Evolutionary conservation across 805 yeast species (phyloP).

Genomic region (Lipomyces sp.): DNA sequence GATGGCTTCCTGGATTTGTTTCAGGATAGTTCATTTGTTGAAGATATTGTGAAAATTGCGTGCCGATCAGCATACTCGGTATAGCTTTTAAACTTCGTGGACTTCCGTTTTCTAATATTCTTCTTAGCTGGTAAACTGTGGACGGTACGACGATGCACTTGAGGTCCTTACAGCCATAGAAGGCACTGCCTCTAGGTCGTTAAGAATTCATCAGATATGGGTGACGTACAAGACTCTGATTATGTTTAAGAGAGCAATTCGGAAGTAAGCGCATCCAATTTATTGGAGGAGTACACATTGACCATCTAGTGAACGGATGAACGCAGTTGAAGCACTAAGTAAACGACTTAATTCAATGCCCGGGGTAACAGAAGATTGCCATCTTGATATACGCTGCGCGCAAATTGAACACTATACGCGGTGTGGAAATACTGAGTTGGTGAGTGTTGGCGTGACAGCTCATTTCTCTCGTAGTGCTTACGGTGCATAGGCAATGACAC

Average conservation of each 20-base stretch:
- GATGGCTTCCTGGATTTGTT: slow-evolving; percentile 8
- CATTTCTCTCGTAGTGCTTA: neutral
- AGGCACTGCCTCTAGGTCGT: slow-evolving; percentile 7
- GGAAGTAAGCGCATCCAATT: slow-evolving; percentile 9
- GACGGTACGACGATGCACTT: slow-evolving; percentile 14
- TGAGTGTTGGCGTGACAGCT: neutral
- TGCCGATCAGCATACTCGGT: slow-evolving; percentile 25
- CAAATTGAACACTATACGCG: slow-evolving; percentile 14
- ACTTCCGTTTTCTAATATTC: neutral
- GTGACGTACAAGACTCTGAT: slow-evolving; percentile 12
- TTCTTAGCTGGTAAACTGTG: slow-evolving; percentile 7
- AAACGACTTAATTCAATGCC: slow-evolving; percentile 8
- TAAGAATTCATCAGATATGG: slow-evolving; percentile 21
- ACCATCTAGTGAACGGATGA: slow-evolving; percentile 9
- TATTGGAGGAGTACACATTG: neutral
- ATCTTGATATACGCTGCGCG: slow-evolving; percentile 16
- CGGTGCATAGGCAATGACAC: slow-evolving; percentile 5
- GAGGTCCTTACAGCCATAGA: slow-evolving; percentile 1
- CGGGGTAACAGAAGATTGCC: slow-evolving; percentile 10
- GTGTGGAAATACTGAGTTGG: slow-evolving; percentile 14
- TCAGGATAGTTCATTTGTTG: slow-evolving; percentile 7
- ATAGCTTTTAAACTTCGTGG: slow-evolving; percentile 5
- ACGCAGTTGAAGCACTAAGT: slow-evolving; percentile 6
- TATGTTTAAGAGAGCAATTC: slow-evolving; percentile 20
- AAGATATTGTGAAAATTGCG: slow-evolving; percentile 15